Evolutionary conservation across 495 filamentous ascomycete species (phyloP).

Genomic region (Lindgomyces ingoldianus): DNA sequence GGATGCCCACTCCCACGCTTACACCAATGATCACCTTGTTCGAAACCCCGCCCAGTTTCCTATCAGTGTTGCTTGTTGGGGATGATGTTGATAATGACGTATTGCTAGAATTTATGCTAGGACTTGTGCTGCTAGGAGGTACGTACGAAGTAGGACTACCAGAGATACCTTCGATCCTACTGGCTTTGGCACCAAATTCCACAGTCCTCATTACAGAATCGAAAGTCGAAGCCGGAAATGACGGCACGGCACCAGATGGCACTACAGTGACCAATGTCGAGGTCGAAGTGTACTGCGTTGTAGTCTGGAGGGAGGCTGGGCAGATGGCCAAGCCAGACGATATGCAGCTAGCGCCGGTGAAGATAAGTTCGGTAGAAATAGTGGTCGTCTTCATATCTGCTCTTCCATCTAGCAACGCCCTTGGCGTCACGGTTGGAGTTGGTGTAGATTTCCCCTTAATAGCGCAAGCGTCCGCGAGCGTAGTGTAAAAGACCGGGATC

Average conservation of each 20-base stretch:
- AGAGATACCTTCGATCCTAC: not conserved
- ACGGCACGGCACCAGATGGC: not conserved
- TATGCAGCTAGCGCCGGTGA: conserved; percentile 15
- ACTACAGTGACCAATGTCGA: not conserved
- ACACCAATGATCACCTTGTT: conserved; percentile 28
- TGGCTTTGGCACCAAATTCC: conserved; percentile 12
- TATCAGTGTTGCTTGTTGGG: not conserved
- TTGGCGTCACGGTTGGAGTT: not conserved
- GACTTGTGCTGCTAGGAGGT: conserved; percentile 1
- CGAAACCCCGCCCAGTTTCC: conserved; percentile 17
- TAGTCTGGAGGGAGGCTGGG: conserved; percentile 17
- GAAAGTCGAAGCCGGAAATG: conserved; percentile 1
- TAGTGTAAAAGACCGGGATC: conserved; percentile 57
- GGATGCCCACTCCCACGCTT: conserved; percentile 19
- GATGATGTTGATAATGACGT: not conserved
- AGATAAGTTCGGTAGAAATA: conserved; percentile 3
- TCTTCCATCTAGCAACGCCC: not conserved
- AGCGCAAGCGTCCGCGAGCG: conserved; percentile 52
- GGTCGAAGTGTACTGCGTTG: conserved; percentile 1
- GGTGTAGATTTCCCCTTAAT: conserved; percentile 18
- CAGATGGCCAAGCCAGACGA: conserved; percentile 5
- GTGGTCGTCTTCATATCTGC: conserved; percentile 11
- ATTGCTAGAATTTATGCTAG: not conserved
- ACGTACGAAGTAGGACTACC: conserved; percentile 19
- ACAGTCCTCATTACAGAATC: not conserved